Evolutionary conservation across 768 basidiomycete species (phyloP), one percentile per base, ranked within the genome.

Genomic region (Tylopilus vinaceipallidus): DNA sequence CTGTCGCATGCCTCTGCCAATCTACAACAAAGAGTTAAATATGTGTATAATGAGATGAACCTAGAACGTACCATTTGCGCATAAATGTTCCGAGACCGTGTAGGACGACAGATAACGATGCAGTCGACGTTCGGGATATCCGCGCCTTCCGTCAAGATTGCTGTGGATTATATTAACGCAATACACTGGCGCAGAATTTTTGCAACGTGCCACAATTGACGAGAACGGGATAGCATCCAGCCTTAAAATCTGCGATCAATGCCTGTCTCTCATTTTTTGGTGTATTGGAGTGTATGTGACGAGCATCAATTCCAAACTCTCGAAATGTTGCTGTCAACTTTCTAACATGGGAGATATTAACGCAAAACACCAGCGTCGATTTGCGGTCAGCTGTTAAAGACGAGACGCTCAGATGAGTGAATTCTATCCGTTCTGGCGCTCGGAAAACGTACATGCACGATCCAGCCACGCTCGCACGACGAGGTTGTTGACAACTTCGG

Each of bases 121-220:
- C 94, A 97, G 60, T 98, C 95, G 47, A 97, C 88, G 52, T 90
- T 91, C 3, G 95, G 95, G 44, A 98, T 91, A 71, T 98, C 95
- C 17, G 93, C 83, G 4, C 94, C 94, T 72, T 97, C 94, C 1
- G 93, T 95, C 55, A 97, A 73, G 41, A 97, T 88, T 19, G 91
- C 91, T 68, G 19, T 57, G 24, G 20, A 46, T 43, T 32, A 50
- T 42, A 8, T 39, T 35, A 3, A 41, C 13, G 44, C 46, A 22
- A 20, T 30, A 35, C 22, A 2, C 19, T 27, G 11, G n/a, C n/a
- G n/a, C n/a, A n/a, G n/a, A n/a, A n/a, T n/a, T n/a, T n/a, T n/a
- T n/a, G 59, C 71, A 42, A 62, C 72, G 20, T 48, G 90, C 90
- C 86, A 61, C 94, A 98, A 61, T 98, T 98, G 39, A 98, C 69